These are phyloP conservation scores for Beauveria bassiana DNA, from an alignment of 2,329 filamentous ascomycete genomes.

Conservation along the genomic window DNA sequence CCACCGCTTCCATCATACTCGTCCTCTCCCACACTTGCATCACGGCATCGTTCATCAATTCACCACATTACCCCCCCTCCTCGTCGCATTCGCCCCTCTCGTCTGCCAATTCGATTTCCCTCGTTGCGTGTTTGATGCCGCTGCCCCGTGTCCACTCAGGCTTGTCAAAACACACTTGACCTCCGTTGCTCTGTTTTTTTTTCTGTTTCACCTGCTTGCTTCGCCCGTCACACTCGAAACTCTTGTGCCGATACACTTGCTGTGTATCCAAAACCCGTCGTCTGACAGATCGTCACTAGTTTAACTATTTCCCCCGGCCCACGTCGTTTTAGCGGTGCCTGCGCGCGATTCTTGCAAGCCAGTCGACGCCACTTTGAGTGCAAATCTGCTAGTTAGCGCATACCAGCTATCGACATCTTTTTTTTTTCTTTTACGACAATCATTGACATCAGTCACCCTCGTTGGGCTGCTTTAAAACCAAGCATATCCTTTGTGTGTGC, in stretches of 20 bases:
- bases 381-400: constrained; percentile 1
- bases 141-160: background rate
- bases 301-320: background rate
- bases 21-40: background rate
- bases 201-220: background rate
- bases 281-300: constrained; percentile 12
- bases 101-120: background rate
- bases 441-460: constrained; percentile 1
- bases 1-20: too few relatives aligned
- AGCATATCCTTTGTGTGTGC: background rate
- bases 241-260: constrained; percentile 3
- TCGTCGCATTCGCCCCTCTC: background rate
- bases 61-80: background rate
- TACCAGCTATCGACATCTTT: background rate
- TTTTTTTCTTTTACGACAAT: background rate
- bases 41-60: background rate
- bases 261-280: constrained; percentile 5
- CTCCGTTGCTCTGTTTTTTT: background rate
- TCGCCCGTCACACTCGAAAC: constrained; percentile 1
- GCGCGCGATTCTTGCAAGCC: constrained; percentile 10
- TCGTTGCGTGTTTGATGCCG: background rate
- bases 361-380: background rate
- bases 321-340: background rate
- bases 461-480: background rate
- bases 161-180: background rate